Percentiles rank a stretch among this genome's conserved stretches.
These are phyloP conservation scores for Ogataea saltuana DNA, from an alignment of 805 yeast genomes.

Conservation along the genomic window DNA sequence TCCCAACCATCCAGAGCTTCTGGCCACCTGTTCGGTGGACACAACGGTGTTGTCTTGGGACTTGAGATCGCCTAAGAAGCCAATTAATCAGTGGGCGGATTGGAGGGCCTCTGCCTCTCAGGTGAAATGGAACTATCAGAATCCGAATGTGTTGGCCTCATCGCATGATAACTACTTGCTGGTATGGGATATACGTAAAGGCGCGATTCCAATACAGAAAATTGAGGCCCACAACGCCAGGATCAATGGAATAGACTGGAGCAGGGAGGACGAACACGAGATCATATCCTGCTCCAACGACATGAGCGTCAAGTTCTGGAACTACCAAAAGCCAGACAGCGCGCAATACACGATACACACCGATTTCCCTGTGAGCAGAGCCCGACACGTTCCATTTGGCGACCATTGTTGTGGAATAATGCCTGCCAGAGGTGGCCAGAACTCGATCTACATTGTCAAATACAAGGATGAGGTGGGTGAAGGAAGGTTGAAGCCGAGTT, in stretches of 20 bases:
- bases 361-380: constrained; percentile 85
- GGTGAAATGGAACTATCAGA: constrained; percentile 85
- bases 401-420: constrained; percentile 76
- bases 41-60: constrained; percentile 91
- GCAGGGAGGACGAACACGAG: constrained; percentile 55
- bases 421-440: constrained; percentile 87
- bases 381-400: constrained; percentile 88
- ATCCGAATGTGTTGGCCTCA: constrained; percentile 78
- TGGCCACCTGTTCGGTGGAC: constrained; percentile 94
- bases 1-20: constrained; percentile 76
- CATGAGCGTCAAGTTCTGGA: constrained; percentile 81
- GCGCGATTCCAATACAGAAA: constrained; percentile 69
- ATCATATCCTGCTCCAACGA: constrained; percentile 87
- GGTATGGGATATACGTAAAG: constrained; percentile 88
- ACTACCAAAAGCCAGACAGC: constrained; percentile 43
- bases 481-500: constrained; percentile 49
- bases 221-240: constrained; percentile 80
- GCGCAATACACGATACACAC: constrained; percentile 66
- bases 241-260: constrained; percentile 87
- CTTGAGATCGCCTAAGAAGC: constrained; percentile 72
- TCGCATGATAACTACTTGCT: constrained; percentile 80
- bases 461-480: constrained; percentile 41
- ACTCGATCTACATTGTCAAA: constrained; percentile 58
- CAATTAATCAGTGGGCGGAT: constrained; percentile 81
- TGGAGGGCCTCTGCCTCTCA: constrained; percentile 95